A percentile compares a stretch with the other conserved stretches of the same genome.
These are phyloP conservation scores for Tolypocladium pustulatum DNA, from an alignment of 2,329 filamentous ascomycete species.

Conservation along the genomic window DNA sequence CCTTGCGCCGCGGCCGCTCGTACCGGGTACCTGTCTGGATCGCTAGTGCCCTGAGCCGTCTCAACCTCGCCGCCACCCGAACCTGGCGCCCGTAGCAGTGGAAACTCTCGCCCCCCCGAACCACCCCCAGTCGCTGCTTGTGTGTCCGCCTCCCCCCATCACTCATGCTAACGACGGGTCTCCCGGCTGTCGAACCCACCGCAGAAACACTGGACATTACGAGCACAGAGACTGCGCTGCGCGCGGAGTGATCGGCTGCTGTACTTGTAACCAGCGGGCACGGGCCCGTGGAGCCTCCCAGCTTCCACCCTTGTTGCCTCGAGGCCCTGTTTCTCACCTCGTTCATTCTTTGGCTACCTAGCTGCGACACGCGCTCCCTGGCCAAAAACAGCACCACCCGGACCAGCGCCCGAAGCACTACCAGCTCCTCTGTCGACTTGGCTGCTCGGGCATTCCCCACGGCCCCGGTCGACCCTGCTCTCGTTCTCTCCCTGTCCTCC, in stretches of 20 bases:
- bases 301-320: conserved; percentile 1
- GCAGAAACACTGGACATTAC: background rate
- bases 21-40: background rate
- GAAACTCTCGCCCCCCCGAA: background rate
- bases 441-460: conserved; percentile 1
- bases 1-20: background rate
- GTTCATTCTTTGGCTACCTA: conserved; percentile 6
- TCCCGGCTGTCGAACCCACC: background rate
- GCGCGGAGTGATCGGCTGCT: background rate
- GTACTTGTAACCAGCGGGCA: conserved; percentile 1
- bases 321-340: conserved; percentile 6
- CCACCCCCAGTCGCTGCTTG: background rate
- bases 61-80: background rate
- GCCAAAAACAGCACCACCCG: conserved; percentile 1
- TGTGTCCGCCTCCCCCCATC: background rate
- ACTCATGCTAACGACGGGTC: background rate
- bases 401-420: conserved; percentile 2
- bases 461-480: conserved; percentile 1
- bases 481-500: background rate
- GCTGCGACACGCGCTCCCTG: conserved; percentile 7
- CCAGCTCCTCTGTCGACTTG: background rate
- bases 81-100: background rate
- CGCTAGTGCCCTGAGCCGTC: background rate
- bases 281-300: conserved; percentile 6
- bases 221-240: background rate